Evolutionary conservation across 345 rosid species (phyloP).

Genomic region (Kernera saxatilis): DNA sequence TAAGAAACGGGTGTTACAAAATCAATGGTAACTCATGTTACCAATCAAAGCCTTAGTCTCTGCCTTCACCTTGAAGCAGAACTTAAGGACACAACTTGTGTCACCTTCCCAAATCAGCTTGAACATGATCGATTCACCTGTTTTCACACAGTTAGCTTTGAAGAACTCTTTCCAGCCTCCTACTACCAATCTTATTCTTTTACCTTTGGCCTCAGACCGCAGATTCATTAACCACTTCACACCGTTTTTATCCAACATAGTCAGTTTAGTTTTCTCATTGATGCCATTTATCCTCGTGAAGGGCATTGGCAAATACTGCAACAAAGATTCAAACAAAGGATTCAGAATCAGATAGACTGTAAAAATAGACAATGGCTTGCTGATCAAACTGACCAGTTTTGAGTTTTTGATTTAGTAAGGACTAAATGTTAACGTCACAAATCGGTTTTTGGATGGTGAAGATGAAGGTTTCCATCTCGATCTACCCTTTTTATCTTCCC

Average conservation of each 20-base stretch:
- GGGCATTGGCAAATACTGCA: neutral
- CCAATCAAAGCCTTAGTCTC: too few species aligned
- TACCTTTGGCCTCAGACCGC: neutral
- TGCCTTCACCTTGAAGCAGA: neutral
- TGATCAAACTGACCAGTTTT: slow-evolving; percentile 1
- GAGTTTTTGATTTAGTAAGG: neutral
- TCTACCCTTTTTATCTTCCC: too few species aligned
- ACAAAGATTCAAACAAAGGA: neutral
- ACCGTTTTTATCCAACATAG: neutral
- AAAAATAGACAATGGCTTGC: neutral
- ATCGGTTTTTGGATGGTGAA: neutral
- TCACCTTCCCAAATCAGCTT: neutral
- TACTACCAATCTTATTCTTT: neutral
- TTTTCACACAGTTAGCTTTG: neutral
- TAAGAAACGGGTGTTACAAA: too few species aligned
- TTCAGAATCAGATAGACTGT: neutral
- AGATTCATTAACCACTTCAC: neutral
- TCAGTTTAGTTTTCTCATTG: neutral
- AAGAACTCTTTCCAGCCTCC: slow-evolving; percentile 1
- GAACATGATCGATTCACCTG: neutral
- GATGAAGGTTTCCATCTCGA: neutral
- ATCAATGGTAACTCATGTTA: too few species aligned
- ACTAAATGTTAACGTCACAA: neutral
- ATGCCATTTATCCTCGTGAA: neutral
- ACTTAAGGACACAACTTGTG: neutral